Evolutionary conservation across 1,139 yeast species (phyloP), one percentile per base, ranked within the genome.

Genomic region (Yamadazyma songkhlaensis): DNA sequence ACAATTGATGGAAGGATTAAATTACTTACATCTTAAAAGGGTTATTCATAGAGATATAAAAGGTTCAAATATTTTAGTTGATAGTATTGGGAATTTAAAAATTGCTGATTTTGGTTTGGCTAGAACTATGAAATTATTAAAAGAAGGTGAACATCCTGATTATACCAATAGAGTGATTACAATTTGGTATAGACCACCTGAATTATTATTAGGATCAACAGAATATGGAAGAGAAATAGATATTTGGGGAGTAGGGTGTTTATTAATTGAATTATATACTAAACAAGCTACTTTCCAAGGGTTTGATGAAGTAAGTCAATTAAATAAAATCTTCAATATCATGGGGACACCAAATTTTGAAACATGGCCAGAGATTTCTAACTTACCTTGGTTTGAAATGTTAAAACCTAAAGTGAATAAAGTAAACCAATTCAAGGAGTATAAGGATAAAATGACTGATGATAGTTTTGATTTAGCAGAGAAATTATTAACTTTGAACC

Each of bases 151-250:
- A 44, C 69, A 74, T 22, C 83, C 84, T 2, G 86, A 85, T 51
- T 92, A 90, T 60, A 90, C 98, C 1, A 92, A 92, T 57, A 68
- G 98, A 39, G 98, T 92, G 30, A 92, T 92, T 32, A 92, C 98
- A 0, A 68, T 92, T 31, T 92, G 98, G 98, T 92, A 92, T 59
- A 74, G 98, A 43, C 98, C 98, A 1, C 98, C 98, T 0, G 98
- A 92, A 60, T 72, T 92, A 31, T 65, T 92, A 30, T 60, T 92
- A 38, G 98, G 98, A 2, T 81, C 95, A 0, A 90, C 97, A 0
- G 82, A 81, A 43, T 92, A 92, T 60, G 94, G 94, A 0, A 67
- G 90, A 31, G 96, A 87, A 50, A 94, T 92, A 9, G 98, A 92
- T 59, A 82, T 89, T 46, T 92, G 98, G 98, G 97, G 98, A 0